Evolutionary conservation across 441 rosid genomes (phyloP), one percentile per base, ranked within the genome.

Genomic region (Lepidium campestre): DNA sequence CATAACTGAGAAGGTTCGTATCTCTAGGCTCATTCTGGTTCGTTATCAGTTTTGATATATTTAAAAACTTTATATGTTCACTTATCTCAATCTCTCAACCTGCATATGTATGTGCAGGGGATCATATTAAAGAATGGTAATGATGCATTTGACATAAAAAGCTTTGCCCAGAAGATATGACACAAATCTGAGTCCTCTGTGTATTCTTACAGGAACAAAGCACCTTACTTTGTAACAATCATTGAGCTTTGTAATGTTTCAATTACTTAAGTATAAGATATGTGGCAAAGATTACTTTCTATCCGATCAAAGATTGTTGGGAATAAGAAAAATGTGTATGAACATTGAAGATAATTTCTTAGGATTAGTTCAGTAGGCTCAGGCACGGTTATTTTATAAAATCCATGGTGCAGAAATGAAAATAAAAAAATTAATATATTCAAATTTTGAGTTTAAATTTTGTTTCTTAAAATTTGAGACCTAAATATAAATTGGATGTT

Each of bases 1-100:
- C 78, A 79, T 90, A 66, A 90, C 96, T 11, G 96, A 90, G 67
- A 83, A 90, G 96, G 98, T 90, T 44, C 2, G 67, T 39, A 65
- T 35, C 37, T 64, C 39, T 9, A 10, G 4, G 60, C 49, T 42
- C 50, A 22, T 35, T 15, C 47, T 5, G 10, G 48, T 31, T 27
- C 13, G 14, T 17, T 36, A 3, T 36, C 11, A 31, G 7, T 22
- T 13, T 58, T 18, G 20, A 44, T 23, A 13, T 29, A 25, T 9
- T 18, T 1, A 4, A 27, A 40, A 32, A 18, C 5, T 58, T 25
- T 29, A n/a, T 27, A 4, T 25, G 29, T 15, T 35, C 41, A 40
- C 6, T 3, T 22, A 23, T 47, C 32, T 72, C 44, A 17, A 27
- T 18, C 15, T 25, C 27, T 15, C 7, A 23, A 52, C 9, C 6